A percentile compares a stretch with the other conserved stretches of the same genome.
These are phyloP conservation scores for Flaveria trinervia DNA, from an alignment of 129 eudicot species.

Conservation along the genomic window DNA sequence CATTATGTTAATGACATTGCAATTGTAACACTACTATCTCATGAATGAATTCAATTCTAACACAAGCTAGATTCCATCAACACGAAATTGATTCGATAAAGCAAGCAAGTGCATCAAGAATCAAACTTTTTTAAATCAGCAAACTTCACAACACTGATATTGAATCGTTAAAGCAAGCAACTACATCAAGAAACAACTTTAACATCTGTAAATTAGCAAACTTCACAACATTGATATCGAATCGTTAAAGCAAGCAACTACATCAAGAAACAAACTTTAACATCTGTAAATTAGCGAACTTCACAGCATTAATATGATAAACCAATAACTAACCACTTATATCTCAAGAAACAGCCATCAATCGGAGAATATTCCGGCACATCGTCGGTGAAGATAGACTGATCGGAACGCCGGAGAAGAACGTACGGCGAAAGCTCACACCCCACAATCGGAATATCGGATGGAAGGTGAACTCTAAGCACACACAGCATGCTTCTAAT, in stretches of 20 bases:
- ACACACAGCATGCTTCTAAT: slow-evolving; percentile 70
- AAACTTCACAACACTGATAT: not conserved
- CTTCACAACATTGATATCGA: not conserved
- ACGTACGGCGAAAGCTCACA: slow-evolving; percentile 77
- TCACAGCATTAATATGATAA: not conserved
- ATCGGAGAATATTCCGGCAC: slow-evolving; percentile 61
- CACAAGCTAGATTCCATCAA: slow-evolving; percentile 9
- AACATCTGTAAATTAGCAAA: not conserved
- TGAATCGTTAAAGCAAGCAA: not conserved
- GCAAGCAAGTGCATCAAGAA: slow-evolving; percentile 1
- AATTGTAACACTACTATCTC: not conserved
- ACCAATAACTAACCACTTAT: slow-evolving; percentile 62
- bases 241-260: not conserved
- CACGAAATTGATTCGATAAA: too few species aligned
- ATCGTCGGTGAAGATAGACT: slow-evolving; percentile 55
- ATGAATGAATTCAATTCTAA: slow-evolving; percentile 2
- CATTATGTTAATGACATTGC: not conserved
- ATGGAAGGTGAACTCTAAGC: slow-evolving; percentile 77
- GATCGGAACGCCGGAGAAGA: slow-evolving; percentile 55
- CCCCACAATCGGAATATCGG: slow-evolving; percentile 85
- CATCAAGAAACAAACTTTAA: slow-evolving; percentile 5
- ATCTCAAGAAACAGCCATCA: slow-evolving; percentile 82
- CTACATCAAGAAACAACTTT: not conserved
- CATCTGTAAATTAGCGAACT: not conserved
- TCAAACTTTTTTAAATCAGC: not conserved